Conservation (phyloP, 179 eudicot genomes). For the Heliamphora pulchella region DNA sequence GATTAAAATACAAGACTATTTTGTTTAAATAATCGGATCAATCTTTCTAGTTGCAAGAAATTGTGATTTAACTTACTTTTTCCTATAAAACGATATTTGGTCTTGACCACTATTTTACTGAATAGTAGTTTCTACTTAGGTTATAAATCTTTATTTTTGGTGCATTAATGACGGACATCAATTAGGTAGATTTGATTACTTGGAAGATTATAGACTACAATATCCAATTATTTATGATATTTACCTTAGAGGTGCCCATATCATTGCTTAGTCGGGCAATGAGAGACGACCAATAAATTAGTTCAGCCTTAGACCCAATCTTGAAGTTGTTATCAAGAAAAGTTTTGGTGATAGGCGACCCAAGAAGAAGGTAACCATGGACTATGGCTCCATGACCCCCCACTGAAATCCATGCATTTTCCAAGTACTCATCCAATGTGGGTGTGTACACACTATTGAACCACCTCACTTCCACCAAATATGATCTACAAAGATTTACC, state of each 20-base stretch:
- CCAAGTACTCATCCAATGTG: conserved; percentile 25
- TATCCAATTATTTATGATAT: not conserved
- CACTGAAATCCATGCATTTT: conserved; percentile 28
- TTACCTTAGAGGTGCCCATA: conserved; percentile 33
- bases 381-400: conserved; percentile 30
- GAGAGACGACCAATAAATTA: conserved; percentile 28
- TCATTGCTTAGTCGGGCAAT: conserved; percentile 36
- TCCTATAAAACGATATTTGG: too few relatives aligned
- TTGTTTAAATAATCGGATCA: too few relatives aligned
- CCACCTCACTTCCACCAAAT: conserved; percentile 33
- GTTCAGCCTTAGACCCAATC: not conserved
- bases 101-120: too few relatives aligned
- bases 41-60: too few relatives aligned
- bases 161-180: too few relatives aligned
- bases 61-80: too few relatives aligned
- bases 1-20: too few relatives aligned
- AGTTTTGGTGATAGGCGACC: not conserved
- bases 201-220: too few relatives aligned
- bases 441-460: conserved; percentile 23
- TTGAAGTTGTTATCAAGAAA: not conserved
- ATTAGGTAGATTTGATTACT: too few relatives aligned
- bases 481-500: conserved; percentile 33
- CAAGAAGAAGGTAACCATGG: conserved; percentile 19
- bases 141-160: too few relatives aligned
- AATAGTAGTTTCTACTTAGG: too few relatives aligned